Conservation (phyloP, 176 grass and related monocot genomes). For the Musa acuminata region DNA sequence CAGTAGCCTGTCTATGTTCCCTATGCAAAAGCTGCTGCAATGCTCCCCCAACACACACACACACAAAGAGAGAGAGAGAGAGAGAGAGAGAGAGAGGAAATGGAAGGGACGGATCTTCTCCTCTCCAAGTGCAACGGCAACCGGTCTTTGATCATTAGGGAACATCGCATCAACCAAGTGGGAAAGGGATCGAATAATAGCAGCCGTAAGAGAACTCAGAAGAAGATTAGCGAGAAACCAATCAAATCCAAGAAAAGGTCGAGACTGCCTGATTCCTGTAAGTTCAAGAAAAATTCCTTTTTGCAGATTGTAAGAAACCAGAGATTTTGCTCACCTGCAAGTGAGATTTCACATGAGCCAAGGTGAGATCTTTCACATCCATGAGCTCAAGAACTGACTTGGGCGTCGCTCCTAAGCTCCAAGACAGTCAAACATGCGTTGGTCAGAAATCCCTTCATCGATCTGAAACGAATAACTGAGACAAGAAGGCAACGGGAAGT, state of each 20-base stretch:
- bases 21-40: too few species aligned
- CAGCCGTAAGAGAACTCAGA: too few species aligned
- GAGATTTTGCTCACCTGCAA: constrained; percentile 24
- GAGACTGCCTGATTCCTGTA: background rate
- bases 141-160: background rate
- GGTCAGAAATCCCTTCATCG: background rate
- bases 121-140: background rate
- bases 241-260: background rate
- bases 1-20: too few species aligned
- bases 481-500: background rate
- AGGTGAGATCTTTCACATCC: constrained; percentile 49
- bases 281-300: too few species aligned
- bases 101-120: background rate
- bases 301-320: too few species aligned
- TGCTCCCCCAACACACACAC: too few species aligned
- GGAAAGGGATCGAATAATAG: too few species aligned
- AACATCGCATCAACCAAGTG: background rate
- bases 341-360: constrained; percentile 40
- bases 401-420: constrained; percentile 31
- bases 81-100: background rate
- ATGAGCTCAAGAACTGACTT: constrained; percentile 44
- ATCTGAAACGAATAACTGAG: background rate
- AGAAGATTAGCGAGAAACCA: too few species aligned
- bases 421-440: background rate
- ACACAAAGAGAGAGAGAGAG: background rate